Conservation (phyloP, 2,329 filamentous ascomycete species). For the Sporothrix sp. region DNA sequence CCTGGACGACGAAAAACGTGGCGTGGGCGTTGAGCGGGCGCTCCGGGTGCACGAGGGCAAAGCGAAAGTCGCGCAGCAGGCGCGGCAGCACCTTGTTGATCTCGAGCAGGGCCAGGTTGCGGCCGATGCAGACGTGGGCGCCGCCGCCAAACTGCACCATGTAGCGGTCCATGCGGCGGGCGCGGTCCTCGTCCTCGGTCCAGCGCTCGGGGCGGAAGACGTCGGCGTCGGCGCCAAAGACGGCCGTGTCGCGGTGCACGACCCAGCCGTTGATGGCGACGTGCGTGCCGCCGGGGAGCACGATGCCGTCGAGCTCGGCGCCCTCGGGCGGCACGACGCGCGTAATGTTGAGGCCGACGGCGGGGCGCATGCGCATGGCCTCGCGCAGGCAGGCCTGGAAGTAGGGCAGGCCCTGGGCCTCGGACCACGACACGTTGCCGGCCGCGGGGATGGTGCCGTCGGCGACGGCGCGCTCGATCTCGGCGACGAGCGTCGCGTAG, state of each 20-base stretch:
- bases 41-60: constrained; percentile 41
- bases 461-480: constrained; percentile 35
- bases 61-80: constrained; percentile 43
- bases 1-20: constrained; percentile 51
- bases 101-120: constrained; percentile 45
- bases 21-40: constrained; percentile 42
- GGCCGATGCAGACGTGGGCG: constrained; percentile 44
- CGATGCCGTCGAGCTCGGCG: constrained; percentile 39
- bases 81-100: constrained; percentile 51
- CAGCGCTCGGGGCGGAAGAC: constrained; percentile 45
- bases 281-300: constrained; percentile 42
- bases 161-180: constrained; percentile 41
- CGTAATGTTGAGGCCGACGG: constrained; percentile 46
- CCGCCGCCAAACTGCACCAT: constrained; percentile 51
- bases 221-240: constrained; percentile 44
- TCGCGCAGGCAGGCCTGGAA: constrained; percentile 49
- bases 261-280: constrained; percentile 47
- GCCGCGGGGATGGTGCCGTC: constrained; percentile 26
- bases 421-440: constrained; percentile 37
- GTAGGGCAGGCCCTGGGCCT: constrained; percentile 41
- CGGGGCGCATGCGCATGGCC: constrained; percentile 45
- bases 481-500: constrained; percentile 30
- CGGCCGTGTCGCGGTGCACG: constrained; percentile 36
- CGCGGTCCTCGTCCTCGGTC: constrained; percentile 36
- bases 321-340: constrained; percentile 41